Conservation (phyloP, 2,329 filamentous ascomycete species). For the Paraphoma chrysanthemicola region DNA sequence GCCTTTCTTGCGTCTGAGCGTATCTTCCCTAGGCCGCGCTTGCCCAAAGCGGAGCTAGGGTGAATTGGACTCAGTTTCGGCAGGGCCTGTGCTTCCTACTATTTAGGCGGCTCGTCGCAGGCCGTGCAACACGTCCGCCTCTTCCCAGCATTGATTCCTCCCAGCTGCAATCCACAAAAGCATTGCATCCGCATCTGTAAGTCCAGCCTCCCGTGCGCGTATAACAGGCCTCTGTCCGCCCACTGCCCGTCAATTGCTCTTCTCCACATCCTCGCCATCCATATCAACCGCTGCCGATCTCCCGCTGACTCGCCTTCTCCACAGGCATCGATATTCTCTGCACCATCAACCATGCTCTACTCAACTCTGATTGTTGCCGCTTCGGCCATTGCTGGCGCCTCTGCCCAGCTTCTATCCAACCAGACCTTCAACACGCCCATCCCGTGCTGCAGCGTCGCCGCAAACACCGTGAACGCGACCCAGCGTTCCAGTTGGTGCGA, state of each 20-base stretch:
- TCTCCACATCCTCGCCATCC: constrained; percentile 2
- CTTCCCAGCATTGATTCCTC: constrained; percentile 7
- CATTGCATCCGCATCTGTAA: constrained; percentile 8
- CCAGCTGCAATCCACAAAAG: background rate
- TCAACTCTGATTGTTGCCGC: constrained; percentile 55
- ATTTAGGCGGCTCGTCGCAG: constrained; percentile 15
- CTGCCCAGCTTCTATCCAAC: constrained; percentile 49
- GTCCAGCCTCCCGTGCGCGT: background rate
- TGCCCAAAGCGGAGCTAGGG: background rate
- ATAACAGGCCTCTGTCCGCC: constrained; percentile 1
- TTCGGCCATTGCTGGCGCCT: constrained; percentile 54
- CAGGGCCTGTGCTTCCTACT: constrained; percentile 16
- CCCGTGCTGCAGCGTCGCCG: constrained; percentile 53
- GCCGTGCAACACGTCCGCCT: constrained; percentile 18
- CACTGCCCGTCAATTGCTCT: constrained; percentile 13
- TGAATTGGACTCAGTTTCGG: constrained; percentile 21
- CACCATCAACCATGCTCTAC: constrained; percentile 54
- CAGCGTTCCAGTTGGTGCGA: constrained; percentile 62
- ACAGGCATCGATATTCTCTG: constrained; percentile 48
- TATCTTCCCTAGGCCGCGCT: constrained; percentile 21
- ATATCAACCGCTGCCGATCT: constrained; percentile 19
- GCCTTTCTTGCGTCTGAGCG: constrained; percentile 28
- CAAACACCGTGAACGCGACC: constrained; percentile 47
- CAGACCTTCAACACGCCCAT: constrained; percentile 39
- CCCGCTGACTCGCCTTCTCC: constrained; percentile 30